phyloP scores from a whole-genome alignment of 495 filamentous ascomycete genomes.

The Penicillium diatomitis region DNA sequence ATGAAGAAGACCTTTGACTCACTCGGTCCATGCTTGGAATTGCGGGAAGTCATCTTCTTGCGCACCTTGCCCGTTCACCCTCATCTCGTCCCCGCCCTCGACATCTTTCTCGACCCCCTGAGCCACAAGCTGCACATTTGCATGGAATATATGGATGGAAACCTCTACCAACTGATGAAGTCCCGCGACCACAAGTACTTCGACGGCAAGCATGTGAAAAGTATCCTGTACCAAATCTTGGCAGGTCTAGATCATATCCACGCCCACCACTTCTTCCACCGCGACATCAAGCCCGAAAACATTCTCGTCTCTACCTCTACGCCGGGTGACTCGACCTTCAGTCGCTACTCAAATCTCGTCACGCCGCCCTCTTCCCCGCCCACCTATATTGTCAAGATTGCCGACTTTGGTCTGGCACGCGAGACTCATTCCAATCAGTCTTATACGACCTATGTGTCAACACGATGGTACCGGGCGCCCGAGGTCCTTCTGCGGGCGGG shows the following conservation, averaged over 20 bases:
- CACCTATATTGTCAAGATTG: constrained; percentile 93
- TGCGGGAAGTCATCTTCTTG: constrained; percentile 95
- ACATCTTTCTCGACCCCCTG: constrained; percentile 96
- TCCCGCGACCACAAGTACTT: constrained; percentile 88
- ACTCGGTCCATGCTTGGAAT: constrained; percentile 77
- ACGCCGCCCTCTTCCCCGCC: constrained; percentile 93
- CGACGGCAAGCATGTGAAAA: constrained; percentile 89
- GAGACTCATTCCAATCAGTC: constrained; percentile 94
- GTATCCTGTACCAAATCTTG: constrained; percentile 94
- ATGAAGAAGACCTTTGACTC: constrained; percentile 99
- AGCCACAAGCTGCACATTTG: constrained; percentile 93
- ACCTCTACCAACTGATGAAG: constrained; percentile 98
- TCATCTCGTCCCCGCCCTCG: constrained; percentile 91
- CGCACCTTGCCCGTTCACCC: constrained; percentile 76
- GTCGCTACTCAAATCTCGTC: constrained; percentile 84
- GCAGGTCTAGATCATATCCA: constrained; percentile 95
- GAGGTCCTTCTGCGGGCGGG: constrained; percentile 92
- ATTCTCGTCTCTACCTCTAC: constrained; percentile 94
- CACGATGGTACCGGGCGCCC: constrained; percentile 94
- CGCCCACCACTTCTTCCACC: constrained; percentile 94
- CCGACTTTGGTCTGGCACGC: constrained; percentile 95
- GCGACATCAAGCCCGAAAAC: constrained; percentile 98
- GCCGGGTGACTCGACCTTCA: constrained; percentile 74
- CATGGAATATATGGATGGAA: constrained; percentile 99
- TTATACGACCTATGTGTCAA: constrained; percentile 98